Evolutionary conservation across 1,284 basidiomycete species (phyloP), one percentile per base, ranked within the genome.

Genomic region (Wolfiporia cocos): DNA sequence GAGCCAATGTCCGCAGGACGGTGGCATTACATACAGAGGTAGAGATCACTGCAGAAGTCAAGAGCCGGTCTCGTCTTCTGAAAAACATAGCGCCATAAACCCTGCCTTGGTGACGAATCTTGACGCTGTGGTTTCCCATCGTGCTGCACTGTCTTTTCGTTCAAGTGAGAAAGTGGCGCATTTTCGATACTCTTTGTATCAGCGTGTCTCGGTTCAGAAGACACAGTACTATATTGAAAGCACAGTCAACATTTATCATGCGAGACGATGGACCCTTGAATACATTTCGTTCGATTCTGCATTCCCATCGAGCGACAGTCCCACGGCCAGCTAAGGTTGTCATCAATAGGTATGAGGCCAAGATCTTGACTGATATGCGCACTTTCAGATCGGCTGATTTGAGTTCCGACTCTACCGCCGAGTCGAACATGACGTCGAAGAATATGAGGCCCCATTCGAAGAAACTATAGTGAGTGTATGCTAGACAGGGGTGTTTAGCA

Each of bases 371-470:
- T 10, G 10, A 15, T 12, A 20, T 1, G 56, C 68, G 46, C 37
- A 76, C 84, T 63, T 79, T 68, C 19, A 85, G 53, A 45, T 73
- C 64, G 10, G 69, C 66, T 32, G 71, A 66, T 39, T 59, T 63
- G 43, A 92, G 77, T 51, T 92, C 89, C 15, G 70, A 62, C 39
- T 74, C 73, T 0, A 76, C 59, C 7, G 83, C 62, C 0, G 87
- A 80, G 59, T 94, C 92, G 52, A 83, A 94, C 12, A 78, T 52
- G 20, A 94, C 70, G 49, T 95, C 91, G 47, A 86, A 73, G 40
- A 86, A 56, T 34, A 94, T 90, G 37, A 94, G 75, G 2, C 70
- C 70, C 91, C 91, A 95, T 63, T 95, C 91, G 50, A 90, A 87
- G 60, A 93, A 82, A 38, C 84, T 78, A 55, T 93, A 95, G 38